Evolutionary conservation across 306 rosid genomes (phyloP).

Genomic region (Myrica gale): DNA sequence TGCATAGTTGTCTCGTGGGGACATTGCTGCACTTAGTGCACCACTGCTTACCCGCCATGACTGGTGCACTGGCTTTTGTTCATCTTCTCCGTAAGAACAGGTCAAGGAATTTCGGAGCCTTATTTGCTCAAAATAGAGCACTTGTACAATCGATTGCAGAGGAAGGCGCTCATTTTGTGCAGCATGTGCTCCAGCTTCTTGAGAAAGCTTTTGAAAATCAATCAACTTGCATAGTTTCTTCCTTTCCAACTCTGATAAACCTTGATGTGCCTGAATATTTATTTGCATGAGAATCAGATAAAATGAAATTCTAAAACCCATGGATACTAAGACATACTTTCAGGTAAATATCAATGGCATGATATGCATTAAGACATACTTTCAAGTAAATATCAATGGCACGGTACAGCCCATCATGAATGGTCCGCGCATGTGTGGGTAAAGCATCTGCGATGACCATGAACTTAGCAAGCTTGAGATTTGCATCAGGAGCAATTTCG

Average conservation of each 20-base stretch:
- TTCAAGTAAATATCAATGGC: constrained; percentile 89
- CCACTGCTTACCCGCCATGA: constrained; percentile 96
- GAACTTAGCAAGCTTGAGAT: constrained; percentile 86
- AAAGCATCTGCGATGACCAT: constrained; percentile 81
- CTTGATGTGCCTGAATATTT: constrained; percentile 85
- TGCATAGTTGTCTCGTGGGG: constrained; percentile 96
- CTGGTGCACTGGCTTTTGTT: constrained; percentile 81
- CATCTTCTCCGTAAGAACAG: constrained; percentile 69
- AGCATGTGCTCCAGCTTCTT: constrained; percentile 99
- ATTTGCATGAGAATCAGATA: constrained; percentile 27
- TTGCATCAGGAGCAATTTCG: constrained; percentile 96
- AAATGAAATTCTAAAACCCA: not conserved
- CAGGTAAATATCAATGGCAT: too few species aligned
- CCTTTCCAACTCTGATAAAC: constrained; percentile 69
- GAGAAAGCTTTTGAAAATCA: constrained; percentile 95
- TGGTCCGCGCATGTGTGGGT: constrained; percentile 84
- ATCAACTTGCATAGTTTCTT: constrained; percentile 82
- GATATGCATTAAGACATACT: constrained; percentile 41
- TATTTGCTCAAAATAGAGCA: constrained; percentile 87
- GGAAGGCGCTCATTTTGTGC: constrained; percentile 98
- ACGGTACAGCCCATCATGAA: constrained; percentile 87
- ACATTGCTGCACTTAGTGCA: constrained; percentile 98
- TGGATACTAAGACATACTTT: not conserved
- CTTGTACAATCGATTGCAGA: constrained; percentile 93
- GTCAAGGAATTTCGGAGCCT: constrained; percentile 77